Evolutionary conservation across 2,329 filamentous ascomycete species (phyloP).

Genomic region (Hyphodiscus sp.): DNA sequence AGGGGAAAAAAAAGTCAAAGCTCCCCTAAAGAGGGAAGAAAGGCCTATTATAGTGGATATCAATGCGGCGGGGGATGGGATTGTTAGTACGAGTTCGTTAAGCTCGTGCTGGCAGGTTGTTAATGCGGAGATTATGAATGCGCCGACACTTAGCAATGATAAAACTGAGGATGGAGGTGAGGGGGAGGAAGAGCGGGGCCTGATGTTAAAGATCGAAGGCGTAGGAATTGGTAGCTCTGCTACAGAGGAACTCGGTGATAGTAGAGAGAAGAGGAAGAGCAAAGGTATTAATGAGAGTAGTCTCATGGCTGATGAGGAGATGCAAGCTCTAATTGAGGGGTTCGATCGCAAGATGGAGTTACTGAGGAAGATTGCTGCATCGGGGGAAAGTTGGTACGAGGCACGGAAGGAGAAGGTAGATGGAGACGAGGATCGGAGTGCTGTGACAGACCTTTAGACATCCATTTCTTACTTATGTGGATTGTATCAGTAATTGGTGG

Average conservation of each 20-base stretch:
- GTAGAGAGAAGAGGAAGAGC: neutral
- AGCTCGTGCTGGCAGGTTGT: slow-evolving; percentile 67
- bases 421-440: neutral
- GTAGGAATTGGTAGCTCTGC: slow-evolving; percentile 33
- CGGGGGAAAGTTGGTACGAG: slow-evolving; percentile 25
- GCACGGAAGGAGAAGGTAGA: slow-evolving; percentile 5
- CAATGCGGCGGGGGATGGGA: slow-evolving; percentile 40
- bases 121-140: slow-evolving; percentile 44
- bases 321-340: slow-evolving; percentile 41
- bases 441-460: too few species aligned
- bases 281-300: slow-evolving; percentile 2
- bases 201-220: slow-evolving; percentile 60
- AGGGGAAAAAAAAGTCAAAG: neutral
- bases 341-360: slow-evolving; percentile 53
- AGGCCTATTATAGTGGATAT: slow-evolving; percentile 52
- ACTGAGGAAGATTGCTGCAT: slow-evolving; percentile 46
- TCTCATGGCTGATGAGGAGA: slow-evolving; percentile 2
- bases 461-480: too few species aligned
- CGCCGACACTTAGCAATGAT: slow-evolving; percentile 54
- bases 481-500: too few species aligned
- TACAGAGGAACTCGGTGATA: slow-evolving; percentile 9
- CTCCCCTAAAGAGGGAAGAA: slow-evolving; percentile 16
- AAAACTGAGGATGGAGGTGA: slow-evolving; percentile 35
- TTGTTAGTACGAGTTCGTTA: slow-evolving; percentile 66
- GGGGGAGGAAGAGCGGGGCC: slow-evolving; percentile 17